phyloP scores from a whole-genome alignment of 805 yeast genomes.

The Metschnikowia proteae region DNA sequence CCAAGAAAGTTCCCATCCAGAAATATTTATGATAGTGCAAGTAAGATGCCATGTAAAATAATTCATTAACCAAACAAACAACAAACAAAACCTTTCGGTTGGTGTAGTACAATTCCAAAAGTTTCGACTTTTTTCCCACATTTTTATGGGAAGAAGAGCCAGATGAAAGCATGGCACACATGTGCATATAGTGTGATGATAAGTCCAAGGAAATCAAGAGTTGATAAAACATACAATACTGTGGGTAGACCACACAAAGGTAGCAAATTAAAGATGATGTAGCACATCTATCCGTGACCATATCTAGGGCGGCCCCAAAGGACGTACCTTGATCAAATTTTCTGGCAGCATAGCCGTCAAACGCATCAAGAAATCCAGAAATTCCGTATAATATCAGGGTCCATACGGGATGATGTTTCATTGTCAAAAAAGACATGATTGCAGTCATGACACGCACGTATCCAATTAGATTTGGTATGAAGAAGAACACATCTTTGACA shows the following conservation, averaged over 20 bases:
- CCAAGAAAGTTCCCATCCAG: constrained; percentile 59
- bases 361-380: constrained; percentile 90
- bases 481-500: constrained; percentile 58
- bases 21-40: constrained; percentile 61
- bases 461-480: constrained; percentile 90
- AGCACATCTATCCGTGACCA: constrained; percentile 98
- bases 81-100: constrained; percentile 77
- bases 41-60: constrained; percentile 87
- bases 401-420: constrained; percentile 78
- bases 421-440: constrained; percentile 69
- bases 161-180: constrained; percentile 85
- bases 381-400: constrained; percentile 77
- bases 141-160: constrained; percentile 84
- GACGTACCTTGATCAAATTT: constrained; percentile 81
- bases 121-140: constrained; percentile 66
- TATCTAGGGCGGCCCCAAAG: constrained; percentile 95
- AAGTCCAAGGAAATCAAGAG: constrained; percentile 76
- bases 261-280: constrained; percentile 90
- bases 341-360: constrained; percentile 95
- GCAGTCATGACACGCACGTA: constrained; percentile 82
- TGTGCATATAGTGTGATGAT: constrained; percentile 96
- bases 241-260: constrained; percentile 75
- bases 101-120: constrained; percentile 82
- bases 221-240: constrained; percentile 70
- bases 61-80: constrained; percentile 90